Evolutionary conservation across 805 yeast genomes (phyloP), one percentile per base, ranked within the genome.

Genomic region (Starmera dryadoides): DNA sequence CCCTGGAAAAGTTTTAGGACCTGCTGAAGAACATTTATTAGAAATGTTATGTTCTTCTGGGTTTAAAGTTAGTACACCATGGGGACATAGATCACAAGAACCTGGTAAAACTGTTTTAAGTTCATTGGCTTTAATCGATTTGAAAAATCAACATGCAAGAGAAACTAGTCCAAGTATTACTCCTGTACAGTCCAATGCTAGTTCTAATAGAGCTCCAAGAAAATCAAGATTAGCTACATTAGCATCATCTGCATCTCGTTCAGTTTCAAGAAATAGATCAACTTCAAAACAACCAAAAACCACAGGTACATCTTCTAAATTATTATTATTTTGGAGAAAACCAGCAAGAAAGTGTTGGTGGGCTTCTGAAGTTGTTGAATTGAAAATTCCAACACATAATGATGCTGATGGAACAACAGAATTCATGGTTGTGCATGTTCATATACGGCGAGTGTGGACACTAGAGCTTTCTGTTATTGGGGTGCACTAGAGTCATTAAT

Each of bases 301-400:
- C 47, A 60, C 69, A 19, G 62, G 60, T 43, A 63, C 48, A 49
- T 65, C 52, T 46, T 77, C 69, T 49, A 93, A 93, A 59, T 70
- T 93, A 37, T 68, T 93, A 29, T 64, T 93, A 38, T 93, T 93
- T 56, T 93, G 98, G 98, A 75, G 95, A 46, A 93, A 93, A 57
- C 98, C 98, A 1, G 98, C 98, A 2, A 75, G 98, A 55, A 93
- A 93, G 58, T 93, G 98, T 64, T 93, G 98, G 98, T 93, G 98
- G 98, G 73, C 86, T 6, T 77, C 79, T 56, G 75, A 77, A 33
- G 66, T 61, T 22, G 60, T 76, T 17, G 79, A 76, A 34, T 63
- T 63, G 42, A 62, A 53, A 17, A 58, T 67, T 15, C 60, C 59
- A 5, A 60, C 55, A 2, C 42, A 62, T 17, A 44, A 50, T 19